These are phyloP conservation scores for Monosporascus sp. DNA, from an alignment of 2,329 filamentous ascomycete genomes.

Conservation along the genomic window DNA sequence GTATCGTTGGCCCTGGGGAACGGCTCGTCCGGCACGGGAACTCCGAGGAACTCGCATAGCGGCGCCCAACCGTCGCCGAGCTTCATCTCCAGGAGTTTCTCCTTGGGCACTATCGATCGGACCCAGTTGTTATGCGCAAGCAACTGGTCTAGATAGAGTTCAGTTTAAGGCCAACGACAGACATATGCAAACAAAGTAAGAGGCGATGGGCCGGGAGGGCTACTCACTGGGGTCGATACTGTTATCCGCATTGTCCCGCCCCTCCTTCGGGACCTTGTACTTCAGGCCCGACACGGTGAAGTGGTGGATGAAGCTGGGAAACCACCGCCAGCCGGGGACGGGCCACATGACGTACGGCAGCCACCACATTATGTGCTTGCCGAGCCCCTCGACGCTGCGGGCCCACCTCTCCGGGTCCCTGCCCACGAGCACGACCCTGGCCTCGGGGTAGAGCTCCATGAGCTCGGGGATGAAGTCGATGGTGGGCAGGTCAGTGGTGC, in stretches of 20 bases:
- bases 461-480: conserved; percentile 37
- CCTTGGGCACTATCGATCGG: conserved; percentile 13
- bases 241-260: no score
- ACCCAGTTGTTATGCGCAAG: conserved; percentile 3
- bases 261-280: neutral
- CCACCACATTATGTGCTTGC: neutral
- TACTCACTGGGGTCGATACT: no score
- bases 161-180: neutral
- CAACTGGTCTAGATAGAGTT: neutral
- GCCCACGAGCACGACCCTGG: conserved; percentile 36
- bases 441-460: conserved; percentile 40
- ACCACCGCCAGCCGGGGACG: conserved; percentile 7
- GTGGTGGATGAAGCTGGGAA: neutral
- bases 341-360: neutral
- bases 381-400: conserved; percentile 16
- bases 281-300: neutral
- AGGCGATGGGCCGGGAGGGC: neutral
- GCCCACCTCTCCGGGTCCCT: conserved; percentile 30
- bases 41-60: conserved; percentile 21
- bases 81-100: conserved; percentile 22
- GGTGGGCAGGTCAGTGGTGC: conserved; percentile 37
- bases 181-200: neutral
- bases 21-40: conserved; percentile 11
- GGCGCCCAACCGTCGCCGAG: conserved; percentile 22
- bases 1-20: conserved; percentile 13